Percentiles rank a stretch among this genome's conserved stretches.
Conservation (phyloP, 2,329 filamentous ascomycete genomes). For the Cladosporium oxysporum region DNA sequence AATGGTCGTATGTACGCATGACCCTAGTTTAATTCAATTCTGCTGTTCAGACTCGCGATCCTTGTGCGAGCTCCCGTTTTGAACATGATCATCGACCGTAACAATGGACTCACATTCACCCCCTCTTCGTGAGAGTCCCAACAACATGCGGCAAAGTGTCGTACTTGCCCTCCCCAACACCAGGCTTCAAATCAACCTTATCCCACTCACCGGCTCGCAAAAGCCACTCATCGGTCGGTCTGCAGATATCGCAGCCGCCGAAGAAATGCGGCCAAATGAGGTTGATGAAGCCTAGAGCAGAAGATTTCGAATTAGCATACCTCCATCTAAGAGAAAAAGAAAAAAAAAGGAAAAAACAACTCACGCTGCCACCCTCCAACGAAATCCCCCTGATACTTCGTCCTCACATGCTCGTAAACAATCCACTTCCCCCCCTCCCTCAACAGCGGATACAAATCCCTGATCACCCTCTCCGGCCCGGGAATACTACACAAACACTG, state of each 20-base stretch:
- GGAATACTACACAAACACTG: constrained; percentile 67
- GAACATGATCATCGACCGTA: not conserved
- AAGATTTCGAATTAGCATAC: too few species aligned
- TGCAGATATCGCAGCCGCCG: constrained; percentile 37
- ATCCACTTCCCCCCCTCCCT: constrained; percentile 65
- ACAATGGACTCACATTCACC: not conserved
- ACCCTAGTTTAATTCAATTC: not conserved
- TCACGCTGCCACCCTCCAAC: constrained; percentile 40
- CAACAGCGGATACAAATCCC: constrained; percentile 57
- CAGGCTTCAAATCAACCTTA: constrained; percentile 34
- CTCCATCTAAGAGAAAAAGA: not conserved
- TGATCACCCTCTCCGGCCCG: constrained; percentile 57
- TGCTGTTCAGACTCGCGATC: not conserved
- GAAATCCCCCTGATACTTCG: constrained; percentile 37
- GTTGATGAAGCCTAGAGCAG: constrained; percentile 32
- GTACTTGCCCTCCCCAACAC: constrained; percentile 36
- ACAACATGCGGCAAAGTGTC: constrained; percentile 39
- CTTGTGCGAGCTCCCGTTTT: not conserved
- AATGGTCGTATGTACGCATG: not conserved
- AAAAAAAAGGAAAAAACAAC: constrained; percentile 14
- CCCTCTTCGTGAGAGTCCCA: constrained; percentile 36
- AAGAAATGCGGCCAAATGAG: constrained; percentile 40
- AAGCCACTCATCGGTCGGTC: constrained; percentile 41
- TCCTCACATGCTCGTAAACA: constrained; percentile 61
- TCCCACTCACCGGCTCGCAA: constrained; percentile 38